A percentile compares a stretch with the other conserved stretches of the same genome.
Evolutionary conservation across 306 rosid species (phyloP).

Genomic region (Prosopis cineraria): DNA sequence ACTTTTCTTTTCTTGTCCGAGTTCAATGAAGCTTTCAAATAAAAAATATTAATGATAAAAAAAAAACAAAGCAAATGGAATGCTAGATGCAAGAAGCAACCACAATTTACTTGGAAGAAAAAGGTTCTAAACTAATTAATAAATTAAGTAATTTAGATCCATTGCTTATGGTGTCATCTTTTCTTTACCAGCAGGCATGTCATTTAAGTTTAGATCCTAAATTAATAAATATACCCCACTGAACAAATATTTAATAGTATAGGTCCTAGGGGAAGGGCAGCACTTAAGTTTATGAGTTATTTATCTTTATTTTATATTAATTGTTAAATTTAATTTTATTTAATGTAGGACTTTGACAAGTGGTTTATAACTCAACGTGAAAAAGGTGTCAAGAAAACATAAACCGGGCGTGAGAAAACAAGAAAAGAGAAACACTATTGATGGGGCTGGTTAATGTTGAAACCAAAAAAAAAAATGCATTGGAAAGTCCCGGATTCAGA

Average conservation of each 20-base stretch:
- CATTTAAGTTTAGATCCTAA: neutral
- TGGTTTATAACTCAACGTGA: neutral
- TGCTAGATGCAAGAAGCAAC: neutral
- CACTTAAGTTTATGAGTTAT: no score
- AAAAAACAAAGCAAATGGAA: neutral
- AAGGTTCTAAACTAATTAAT: neutral
- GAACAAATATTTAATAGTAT: no score
- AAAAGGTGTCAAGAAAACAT: slow-evolving; percentile 17
- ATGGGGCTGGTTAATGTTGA: neutral
- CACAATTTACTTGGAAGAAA: neutral
- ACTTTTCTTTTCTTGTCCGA: neutral
- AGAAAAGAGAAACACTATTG: slow-evolving; percentile 5
- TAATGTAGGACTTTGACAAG: no score
- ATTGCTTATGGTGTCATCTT: no score
- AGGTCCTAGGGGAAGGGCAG: no score
- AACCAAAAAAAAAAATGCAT: slow-evolving; percentile 27
- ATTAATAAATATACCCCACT: neutral
- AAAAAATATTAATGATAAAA: slow-evolving; percentile 3
- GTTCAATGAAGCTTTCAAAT: neutral
- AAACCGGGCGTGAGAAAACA: slow-evolving; percentile 7
- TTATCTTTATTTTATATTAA: no score
- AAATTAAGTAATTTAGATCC: no score
- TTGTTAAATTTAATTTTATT: no score
- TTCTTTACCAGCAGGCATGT: slow-evolving; percentile 2
- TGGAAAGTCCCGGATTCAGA: slow-evolving; percentile 37